Base-by-base conservation (phyloP, 2,329 filamentous ascomycete species). In the Epichloe gansuensis region DNA sequence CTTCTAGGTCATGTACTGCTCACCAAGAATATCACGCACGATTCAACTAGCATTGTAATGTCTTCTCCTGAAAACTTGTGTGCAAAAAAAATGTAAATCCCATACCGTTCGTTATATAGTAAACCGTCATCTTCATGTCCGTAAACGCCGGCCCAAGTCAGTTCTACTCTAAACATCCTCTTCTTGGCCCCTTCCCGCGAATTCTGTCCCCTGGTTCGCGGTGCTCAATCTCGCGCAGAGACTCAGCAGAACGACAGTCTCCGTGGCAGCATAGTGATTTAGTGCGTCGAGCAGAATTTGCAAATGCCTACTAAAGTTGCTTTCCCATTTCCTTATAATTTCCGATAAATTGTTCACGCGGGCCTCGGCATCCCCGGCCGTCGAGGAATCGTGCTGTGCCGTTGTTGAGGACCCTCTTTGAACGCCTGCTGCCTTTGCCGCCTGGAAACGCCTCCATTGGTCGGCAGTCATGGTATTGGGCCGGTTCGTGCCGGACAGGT, bases 241-340 rank as follows among this genome's bases (percentile, higher is more conserved):
- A 58, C 90, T 91, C 56, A 97, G 71, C 57, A 98, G 76, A 17
- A 95, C 93, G 3, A 96, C 91, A 40, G 93, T 97, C 72, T 98
- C 93, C 0, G 93, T 97, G 0, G 93, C 93, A 3, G 93, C 93
- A 61, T 96, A 94, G 68, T 97, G 95, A 61, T 98, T 97, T 56
- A 98, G 75, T 55, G 89, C 91, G 65, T 97, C 93, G 39, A 97
- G 81, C 61, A 98, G 69, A 58, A 97, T 95, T 71, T 95, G 90
- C 60, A 98, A 70, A 68, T 97, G 91, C 46, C 89, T 75, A 53
- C 85, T 87, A 65, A 98, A 98, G 64, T 95, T 94, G 57, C 84
- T 82, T 67, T 98, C 93, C 73, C 94, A 97, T 69, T 91, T 89
- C 63, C 82, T 81, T 54, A 98, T 80, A 54, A 90, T 89, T 57